Evolutionary conservation across 306 rosid genomes (phyloP), one percentile per base, ranked within the genome.

Genomic region (Pachyrhizus erosus): DNA sequence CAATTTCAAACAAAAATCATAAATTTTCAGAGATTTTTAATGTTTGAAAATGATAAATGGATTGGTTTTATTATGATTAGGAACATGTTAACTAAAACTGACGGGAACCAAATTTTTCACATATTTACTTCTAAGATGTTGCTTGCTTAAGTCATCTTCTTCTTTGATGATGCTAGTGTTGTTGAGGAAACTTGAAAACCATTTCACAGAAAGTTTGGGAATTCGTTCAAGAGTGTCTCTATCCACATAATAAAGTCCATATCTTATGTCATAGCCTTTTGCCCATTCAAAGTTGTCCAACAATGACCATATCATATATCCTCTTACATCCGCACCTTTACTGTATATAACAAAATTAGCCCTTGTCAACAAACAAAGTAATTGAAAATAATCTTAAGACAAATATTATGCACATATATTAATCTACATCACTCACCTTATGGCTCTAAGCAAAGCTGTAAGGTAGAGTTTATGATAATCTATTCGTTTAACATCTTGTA

Each of bases 261-360:
- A 92, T 62, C 82, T 85, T 3, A 3, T 21, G 31, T 15, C 18
- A 77, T 82, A 92, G 10, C 97, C 97, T 17, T 27, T 0, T 11
- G 13, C 0, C 94, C 93, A n/a, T n/a, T n/a, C n/a, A n/a, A n/a
- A n/a, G n/a, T n/a, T n/a, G n/a, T n/a, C n/a, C n/a, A n/a, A n/a
- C 85, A 90, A 78, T 14, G 93, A 82, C 94, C 94, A 92, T 58
- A 80, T 40, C 83, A 90, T 73, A 78, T 92, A 92, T 61, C 94
- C 97, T 51, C 90, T 87, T 52, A 90, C 94, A 55, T 90, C 90
- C 34, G 97, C 93, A 42, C 94, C 94, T 37, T 89, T 84, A 76
- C 93, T 90, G 80, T 66, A 18, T 60, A 70, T 11, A 21, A 55
- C 4, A 55, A 75, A 67, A 39, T 14, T 21, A 73, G 2, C 14